A percentile compares a stretch with the other conserved stretches of the same genome.
Conservation (phyloP, 2,329 filamentous ascomycete genomes). For the Pyricularia pennisetigena region DNA sequence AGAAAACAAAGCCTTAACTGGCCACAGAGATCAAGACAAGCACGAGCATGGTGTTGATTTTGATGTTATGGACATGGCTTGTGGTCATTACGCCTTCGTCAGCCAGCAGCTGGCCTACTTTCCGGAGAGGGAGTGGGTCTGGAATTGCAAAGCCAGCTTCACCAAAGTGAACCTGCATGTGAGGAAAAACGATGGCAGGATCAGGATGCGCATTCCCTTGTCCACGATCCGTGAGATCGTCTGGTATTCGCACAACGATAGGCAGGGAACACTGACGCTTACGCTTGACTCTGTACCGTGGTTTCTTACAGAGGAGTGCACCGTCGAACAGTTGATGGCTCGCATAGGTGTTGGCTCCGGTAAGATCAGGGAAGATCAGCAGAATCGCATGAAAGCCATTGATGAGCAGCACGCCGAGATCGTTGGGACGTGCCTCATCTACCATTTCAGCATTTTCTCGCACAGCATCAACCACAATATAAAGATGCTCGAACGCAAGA, state of each 20-base stretch:
- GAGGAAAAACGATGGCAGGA: conserved; percentile 15
- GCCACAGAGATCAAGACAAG: conserved; percentile 2
- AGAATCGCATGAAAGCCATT: conserved; percentile 21
- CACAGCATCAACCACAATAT: conserved; percentile 19
- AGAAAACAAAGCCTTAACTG: not conserved
- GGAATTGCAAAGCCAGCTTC: conserved; percentile 29
- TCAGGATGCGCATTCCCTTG: conserved; percentile 37
- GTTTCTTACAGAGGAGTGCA: conserved; percentile 19
- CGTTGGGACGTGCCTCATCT: conserved; percentile 33
- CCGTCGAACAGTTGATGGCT: not conserved
- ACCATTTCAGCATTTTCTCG: conserved; percentile 23
- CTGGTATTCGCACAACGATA: conserved; percentile 11
- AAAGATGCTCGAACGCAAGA: conserved; percentile 15
- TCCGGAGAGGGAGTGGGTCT: conserved; percentile 24
- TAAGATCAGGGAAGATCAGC: conserved; percentile 1
- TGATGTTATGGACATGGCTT: conserved; percentile 13
- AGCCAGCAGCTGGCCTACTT: conserved; percentile 28
- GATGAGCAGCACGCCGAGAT: conserved; percentile 20
- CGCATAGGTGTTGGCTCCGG: not conserved
- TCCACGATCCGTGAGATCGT: conserved; percentile 36
- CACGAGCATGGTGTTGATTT: conserved; percentile 7
- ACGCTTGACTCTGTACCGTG: conserved; percentile 39
- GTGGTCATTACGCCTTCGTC: conserved; percentile 36
- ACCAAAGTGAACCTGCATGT: conserved; percentile 24
- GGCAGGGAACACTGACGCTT: conserved; percentile 30